phyloP scores from a whole-genome alignment of 1,139 yeast genomes.

The Lodderomyces theae region DNA sequence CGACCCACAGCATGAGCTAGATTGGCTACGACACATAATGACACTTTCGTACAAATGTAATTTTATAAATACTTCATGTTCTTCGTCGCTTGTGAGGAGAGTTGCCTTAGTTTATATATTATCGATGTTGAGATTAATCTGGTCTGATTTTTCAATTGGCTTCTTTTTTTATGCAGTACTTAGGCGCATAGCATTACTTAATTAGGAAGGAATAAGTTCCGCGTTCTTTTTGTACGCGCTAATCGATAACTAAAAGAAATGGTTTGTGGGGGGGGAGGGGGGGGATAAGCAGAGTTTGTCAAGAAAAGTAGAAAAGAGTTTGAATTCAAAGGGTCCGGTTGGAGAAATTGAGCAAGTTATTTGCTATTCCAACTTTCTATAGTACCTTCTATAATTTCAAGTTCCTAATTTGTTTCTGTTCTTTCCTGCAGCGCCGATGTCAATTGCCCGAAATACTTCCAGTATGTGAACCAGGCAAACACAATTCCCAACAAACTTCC shows the following conservation, averaged over 20 bases:
- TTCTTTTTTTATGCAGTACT: neutral
- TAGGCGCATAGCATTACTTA: neutral
- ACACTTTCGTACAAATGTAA: no score
- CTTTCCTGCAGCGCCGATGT: neutral
- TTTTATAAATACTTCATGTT: no score
- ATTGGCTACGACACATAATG: slow-evolving; percentile 25
- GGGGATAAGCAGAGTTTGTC: no score
- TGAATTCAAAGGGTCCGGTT: neutral
- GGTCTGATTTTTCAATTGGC: neutral
- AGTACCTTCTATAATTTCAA: neutral
- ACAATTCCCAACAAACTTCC: slow-evolving; percentile 34
- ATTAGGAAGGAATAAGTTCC: neutral
- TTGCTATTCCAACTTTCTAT: no score
- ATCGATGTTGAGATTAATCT: no score
- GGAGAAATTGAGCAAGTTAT: no score
- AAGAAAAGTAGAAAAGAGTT: neutral
- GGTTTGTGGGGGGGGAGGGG: slow-evolving; percentile 3
- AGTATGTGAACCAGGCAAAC: slow-evolving; percentile 35
- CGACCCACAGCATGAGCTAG: slow-evolving; percentile 7
- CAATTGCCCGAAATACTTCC: slow-evolving; percentile 23
- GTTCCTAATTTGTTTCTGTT: neutral
- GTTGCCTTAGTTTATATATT: no score
- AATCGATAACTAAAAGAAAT: neutral
- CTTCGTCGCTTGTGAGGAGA: no score
- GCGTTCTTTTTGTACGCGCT: neutral